Base-by-base conservation (phyloP, 139 green algal species). In the Chlorella sorokiniana region DNA sequence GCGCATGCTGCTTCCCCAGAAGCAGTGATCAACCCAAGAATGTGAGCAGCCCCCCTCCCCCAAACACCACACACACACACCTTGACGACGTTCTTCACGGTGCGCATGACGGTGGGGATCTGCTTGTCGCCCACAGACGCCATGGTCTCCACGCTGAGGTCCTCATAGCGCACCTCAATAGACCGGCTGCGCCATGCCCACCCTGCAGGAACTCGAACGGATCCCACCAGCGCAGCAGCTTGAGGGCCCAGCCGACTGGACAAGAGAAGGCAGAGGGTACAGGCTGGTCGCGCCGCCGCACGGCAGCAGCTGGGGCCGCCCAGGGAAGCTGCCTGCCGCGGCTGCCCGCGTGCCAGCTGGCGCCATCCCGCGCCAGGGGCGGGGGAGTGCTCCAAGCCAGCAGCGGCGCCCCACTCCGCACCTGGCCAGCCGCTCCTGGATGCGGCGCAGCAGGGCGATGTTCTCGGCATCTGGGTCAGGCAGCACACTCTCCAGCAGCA, bases 71-170 rank as follows among this genome's bases (percentile, higher is more conserved):
- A 56, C 48, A 56, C 16, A 16, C 56, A 4, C 70, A 77, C 70
- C 70, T 44, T 77, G 44, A 37, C 1, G 11, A 52, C 31, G 18
- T 54, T 54, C 70, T 77, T 77, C n/a, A 79, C 11, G 51, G 54
- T 41, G 73, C 73, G 73, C 35, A 51, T 52, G 11, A 96, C 87
- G 7, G 88, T 94, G 59, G 90, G 84, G 29, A 95, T 89, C 40
- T 79, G 81, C 7, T 84, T 87, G 40, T 81, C 85, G 1, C 92
- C 93, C 18, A 96, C 82, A 22, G 91, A 37, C 0, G 91, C 91
- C 40, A 87, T 85, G 1, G 92, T 91, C 52, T 88, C 78, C 20
- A 95, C 86, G 1, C 68, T 85, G n/a, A 95, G 48, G 62, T 91
- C 64, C 35, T 87, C 81, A 69, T 95, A 95, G 69, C 76, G 76